These are phyloP conservation scores for Paecilomyces variotii DNA, from an alignment of 2,329 filamentous ascomycete genomes.

Conservation along the genomic window DNA sequence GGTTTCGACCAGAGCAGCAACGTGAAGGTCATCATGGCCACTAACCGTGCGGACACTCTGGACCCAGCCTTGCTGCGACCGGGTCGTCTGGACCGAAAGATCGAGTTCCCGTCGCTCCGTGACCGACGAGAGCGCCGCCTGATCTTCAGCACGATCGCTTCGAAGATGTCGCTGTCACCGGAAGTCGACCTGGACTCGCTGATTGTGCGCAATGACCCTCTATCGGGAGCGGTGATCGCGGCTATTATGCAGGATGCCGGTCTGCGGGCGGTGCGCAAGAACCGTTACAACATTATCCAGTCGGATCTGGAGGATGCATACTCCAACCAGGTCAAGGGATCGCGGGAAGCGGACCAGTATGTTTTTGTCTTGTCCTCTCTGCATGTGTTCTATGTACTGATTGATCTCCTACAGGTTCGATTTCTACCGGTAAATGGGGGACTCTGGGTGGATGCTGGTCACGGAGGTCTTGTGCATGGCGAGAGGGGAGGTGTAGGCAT, in stretches of 20 bases:
- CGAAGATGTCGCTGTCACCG: conserved; percentile 93
- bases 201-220: conserved; percentile 91
- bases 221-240: conserved; percentile 91
- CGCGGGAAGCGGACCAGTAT: conserved; percentile 57
- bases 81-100: conserved; percentile 91
- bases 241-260: conserved; percentile 99
- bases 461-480: conserved; percentile 11
- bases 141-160: conserved; percentile 94
- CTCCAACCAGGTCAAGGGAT: conserved; percentile 88
- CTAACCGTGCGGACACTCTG: conserved; percentile 91
- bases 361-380: conserved; percentile 11
- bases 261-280: conserved; percentile 88
- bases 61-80: conserved; percentile 89
- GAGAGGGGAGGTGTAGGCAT: conserved; percentile 19
- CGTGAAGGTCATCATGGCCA: conserved; percentile 99
- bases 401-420: conserved; percentile 62
- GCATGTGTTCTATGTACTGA: conserved; percentile 33
- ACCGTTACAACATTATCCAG: conserved; percentile 99
- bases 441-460: conserved; percentile 5
- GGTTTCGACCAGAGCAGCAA: conserved; percentile 98
- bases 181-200: conserved; percentile 94
- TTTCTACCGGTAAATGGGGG: conserved; percentile 61
- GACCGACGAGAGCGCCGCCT: conserved; percentile 90
- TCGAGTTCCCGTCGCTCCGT: conserved; percentile 92
- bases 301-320: conserved; percentile 94